These are phyloP conservation scores for Eimeria maxima DNA, from an alignment of 169 alveolate species.

Conservation along the genomic window DNA sequence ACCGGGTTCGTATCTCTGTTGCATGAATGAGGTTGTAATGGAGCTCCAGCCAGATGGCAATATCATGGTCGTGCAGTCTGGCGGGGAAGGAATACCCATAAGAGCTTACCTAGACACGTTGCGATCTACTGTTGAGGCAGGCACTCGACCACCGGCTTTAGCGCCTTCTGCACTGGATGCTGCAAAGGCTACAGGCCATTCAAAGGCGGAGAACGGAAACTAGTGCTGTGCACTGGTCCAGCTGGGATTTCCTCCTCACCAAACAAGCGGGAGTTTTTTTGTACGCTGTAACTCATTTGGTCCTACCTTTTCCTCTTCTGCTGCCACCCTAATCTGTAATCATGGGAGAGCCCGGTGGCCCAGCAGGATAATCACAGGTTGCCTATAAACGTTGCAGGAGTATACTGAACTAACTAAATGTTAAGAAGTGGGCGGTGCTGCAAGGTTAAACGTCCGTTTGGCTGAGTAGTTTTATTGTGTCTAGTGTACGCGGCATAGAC, in stretches of 20 bases:
- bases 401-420: neutral
- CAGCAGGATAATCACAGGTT: neutral
- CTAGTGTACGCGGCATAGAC: neutral
- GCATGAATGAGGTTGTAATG: constrained; percentile 55
- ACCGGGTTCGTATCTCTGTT: constrained; percentile 72
- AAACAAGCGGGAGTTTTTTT: neutral
- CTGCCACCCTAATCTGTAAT: neutral
- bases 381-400: neutral
- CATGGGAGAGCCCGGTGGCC: neutral
- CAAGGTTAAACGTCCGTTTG: neutral
- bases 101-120: constrained; percentile 3
- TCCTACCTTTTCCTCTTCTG: neutral
- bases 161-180: neutral
- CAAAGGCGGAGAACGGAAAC: neutral
- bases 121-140: constrained; percentile 30
- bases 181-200: neutral
- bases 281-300: neutral
- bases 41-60: constrained; percentile 60
- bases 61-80: constrained; percentile 33
- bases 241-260: neutral
- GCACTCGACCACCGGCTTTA: neutral
- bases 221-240: neutral
- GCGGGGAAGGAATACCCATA: neutral
- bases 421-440: neutral
- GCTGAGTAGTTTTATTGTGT: neutral